Evolutionary conservation across 768 basidiomycete genomes (phyloP).

Genomic region (Kondoa subrosea): DNA sequence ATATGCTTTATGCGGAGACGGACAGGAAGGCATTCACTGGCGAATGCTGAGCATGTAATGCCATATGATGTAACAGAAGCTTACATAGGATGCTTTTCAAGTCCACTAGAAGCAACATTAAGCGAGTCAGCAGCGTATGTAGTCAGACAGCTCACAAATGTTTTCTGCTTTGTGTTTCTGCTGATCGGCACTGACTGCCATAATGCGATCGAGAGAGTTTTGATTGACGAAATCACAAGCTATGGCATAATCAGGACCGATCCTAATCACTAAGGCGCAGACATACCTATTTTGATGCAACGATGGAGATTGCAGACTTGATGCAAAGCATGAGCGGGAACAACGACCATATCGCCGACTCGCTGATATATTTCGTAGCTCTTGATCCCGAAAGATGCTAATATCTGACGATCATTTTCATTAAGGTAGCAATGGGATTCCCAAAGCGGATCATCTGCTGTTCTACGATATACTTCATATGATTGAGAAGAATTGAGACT

Average conservation of each 20-base stretch:
- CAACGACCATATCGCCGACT: background rate
- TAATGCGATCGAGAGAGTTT: background rate
- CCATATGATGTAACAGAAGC: background rate
- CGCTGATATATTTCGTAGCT: background rate
- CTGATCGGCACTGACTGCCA: background rate
- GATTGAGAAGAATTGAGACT: background rate
- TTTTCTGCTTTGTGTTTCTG: background rate
- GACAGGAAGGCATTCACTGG: background rate
- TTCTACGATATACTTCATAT: background rate
- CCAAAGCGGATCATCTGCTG: background rate
- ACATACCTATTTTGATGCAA: background rate
- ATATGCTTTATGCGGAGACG: background rate
- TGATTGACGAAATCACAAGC: background rate
- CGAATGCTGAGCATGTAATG: background rate
- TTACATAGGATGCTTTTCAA: background rate
- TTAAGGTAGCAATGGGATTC: background rate
- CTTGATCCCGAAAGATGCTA: background rate
- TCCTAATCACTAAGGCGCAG: background rate
- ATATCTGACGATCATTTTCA: background rate
- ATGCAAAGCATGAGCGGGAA: background rate
- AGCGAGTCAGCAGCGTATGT: background rate
- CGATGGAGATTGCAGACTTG: background rate
- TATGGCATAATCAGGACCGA: background rate
- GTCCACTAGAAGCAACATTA: background rate
- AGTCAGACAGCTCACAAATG: background rate